Evolutionary conservation across 768 basidiomycete genomes (phyloP), one percentile per base, ranked within the genome.

Genomic region (Suillus weaverae): DNA sequence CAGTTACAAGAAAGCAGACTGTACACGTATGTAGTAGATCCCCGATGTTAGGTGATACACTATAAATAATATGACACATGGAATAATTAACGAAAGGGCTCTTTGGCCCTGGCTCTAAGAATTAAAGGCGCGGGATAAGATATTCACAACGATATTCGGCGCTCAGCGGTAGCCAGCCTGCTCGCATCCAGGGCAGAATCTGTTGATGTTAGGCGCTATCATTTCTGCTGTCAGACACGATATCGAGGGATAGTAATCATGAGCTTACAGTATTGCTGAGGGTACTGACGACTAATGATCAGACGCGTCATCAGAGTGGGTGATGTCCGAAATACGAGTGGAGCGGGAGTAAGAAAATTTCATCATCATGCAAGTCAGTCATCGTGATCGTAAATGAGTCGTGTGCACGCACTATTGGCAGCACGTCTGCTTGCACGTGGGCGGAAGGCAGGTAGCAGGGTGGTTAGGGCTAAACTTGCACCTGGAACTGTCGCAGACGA

Each of bases 391-490:
- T 22, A 60, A 33, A 59, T 48, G 59, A 46, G 30, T 32, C 33
- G 38, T 44, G 30, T 16, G 2, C 70, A 74, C 78, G 66, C 70
- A 86, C 85, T 83, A 84, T 70, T 86, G 85, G 71, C 77, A 80
- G 62, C 83, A 84, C 3, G 73, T 77, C 60, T 72, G 70, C n/a
- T 63, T 80, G 76, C 86, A 88, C 2, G 36, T 36, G 0, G 83
- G 83, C 8, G 73, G 78, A 0, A 64, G 71, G 61, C 86, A 86
- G 41, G 70, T 72, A 1, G 64, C 63, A 0, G 84, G 83, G 66
- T 88, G 87, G 61, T 73, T 77, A 0, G 85, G 80, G 60, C 86
- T 87, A 70, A 87, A 86, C 63, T 77, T 84, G 74, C 88, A 89
- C 53, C 75, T 76, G 38, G 67, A 66, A 62, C 72, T 77, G 13